These are phyloP conservation scores for Hypocrella siamensis DNA, from an alignment of 2,329 filamentous ascomycete species.

Conservation along the genomic window DNA sequence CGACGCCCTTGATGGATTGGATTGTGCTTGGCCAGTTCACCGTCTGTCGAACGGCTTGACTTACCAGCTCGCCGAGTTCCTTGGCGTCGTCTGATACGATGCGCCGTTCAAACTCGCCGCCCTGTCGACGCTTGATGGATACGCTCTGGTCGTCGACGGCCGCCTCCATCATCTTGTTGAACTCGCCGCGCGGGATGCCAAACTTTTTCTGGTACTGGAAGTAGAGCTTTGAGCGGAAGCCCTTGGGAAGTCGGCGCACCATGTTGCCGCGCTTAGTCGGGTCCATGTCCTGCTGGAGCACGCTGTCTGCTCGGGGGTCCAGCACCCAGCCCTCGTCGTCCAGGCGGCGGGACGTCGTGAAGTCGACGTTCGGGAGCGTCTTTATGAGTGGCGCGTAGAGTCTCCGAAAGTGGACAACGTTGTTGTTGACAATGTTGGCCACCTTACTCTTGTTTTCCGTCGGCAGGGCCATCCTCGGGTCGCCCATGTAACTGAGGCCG, in stretches of 20 bases:
- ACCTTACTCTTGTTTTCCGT: constrained; percentile 90
- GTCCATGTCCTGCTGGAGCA: constrained; percentile 80
- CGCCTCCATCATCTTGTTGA: constrained; percentile 70
- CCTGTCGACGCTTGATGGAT: constrained; percentile 57
- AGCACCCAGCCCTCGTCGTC: constrained; percentile 24
- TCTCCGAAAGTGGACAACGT: constrained; percentile 79
- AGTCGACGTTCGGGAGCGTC: constrained; percentile 76
- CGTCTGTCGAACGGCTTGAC: constrained; percentile 67
- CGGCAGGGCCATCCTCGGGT: constrained; percentile 85
- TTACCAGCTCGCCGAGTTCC: constrained; percentile 55
- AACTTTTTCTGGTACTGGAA: constrained; percentile 91
- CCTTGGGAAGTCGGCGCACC: constrained; percentile 76
- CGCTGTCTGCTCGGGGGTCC: constrained; percentile 41
- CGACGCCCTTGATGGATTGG: constrained; percentile 69
- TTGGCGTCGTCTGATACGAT: constrained; percentile 56
- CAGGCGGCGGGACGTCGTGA: constrained; percentile 38
- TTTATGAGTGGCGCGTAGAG: constrained; percentile 83
- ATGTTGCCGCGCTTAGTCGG: constrained; percentile 84
- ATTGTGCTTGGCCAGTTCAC: constrained; percentile 84
- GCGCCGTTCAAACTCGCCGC: constrained; percentile 70
- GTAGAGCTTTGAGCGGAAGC: constrained; percentile 80
- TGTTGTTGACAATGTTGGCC: constrained; percentile 81
- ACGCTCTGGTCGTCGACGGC: constrained; percentile 49
- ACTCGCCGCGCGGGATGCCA: constrained; percentile 68
- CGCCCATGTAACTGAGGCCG: constrained; percentile 83